Evolutionary conservation across 352 stramenopile species (phyloP), one percentile per base, ranked within the genome.

Genomic region (Phytopythium helicoides): DNA sequence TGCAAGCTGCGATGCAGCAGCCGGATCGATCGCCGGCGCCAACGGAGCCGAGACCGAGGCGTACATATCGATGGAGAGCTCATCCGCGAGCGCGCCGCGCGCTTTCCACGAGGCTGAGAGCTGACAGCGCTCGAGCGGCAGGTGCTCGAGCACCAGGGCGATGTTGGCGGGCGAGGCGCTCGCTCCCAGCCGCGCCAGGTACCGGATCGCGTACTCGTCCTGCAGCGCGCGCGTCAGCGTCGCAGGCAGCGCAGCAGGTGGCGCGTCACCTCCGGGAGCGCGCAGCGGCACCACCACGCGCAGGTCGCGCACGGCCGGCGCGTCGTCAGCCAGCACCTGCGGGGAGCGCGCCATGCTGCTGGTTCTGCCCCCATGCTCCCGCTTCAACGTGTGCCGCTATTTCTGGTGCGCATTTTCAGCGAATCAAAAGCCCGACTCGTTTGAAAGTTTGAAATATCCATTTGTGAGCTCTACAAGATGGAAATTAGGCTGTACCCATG

Each of bases 161-260:
- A 92, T 73, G 38, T 92, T 89, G 22, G 82, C 69, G 0, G 60
- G 38, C 0, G 74, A 84, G 16, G 72, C 57, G 6, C 57, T 54
- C 18, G 81, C 78, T 1, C 76, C 74, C 35, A 92, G 63, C n/a
- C 73, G 60, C 54, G 82, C 61, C 39, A 92, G 35, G 34, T 92
- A 92, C 62, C 80, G 81, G 56, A 81, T 81, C 39, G 81, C 81
- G 45, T 88, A 89, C 54, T 87, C 78, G 14, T 88, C 72, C 28
- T 81, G 61, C 2, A 89, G 41, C 6, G 64, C 61, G 35, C 77
- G 63, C n/a, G 66, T 51, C 48, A 89, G 71, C 28, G 66, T 52
- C 6, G 67, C 42, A 4, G 76, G 71, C 31, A 87, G 58, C 0
- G 54, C 56, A 4, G 66, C 44, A 2, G 81, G 77, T 14, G 69